Percentiles rank a stretch among this genome's conserved stretches.
phyloP scores from a whole-genome alignment of 2,329 filamentous ascomycete genomes.

The Microsporum audouinii region DNA sequence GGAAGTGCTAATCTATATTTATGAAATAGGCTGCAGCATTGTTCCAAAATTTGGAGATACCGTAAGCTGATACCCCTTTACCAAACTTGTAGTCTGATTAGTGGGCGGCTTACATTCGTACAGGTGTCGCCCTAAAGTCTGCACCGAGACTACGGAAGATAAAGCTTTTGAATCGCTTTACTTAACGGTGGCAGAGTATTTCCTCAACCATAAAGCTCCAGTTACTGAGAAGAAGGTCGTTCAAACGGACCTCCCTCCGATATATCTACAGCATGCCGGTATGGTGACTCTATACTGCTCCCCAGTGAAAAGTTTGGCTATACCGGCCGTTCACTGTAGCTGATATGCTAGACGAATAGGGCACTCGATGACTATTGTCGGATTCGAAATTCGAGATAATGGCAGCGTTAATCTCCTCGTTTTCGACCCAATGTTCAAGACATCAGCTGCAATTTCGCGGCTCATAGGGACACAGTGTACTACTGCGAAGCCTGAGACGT shows the following conservation, averaged over 20 bases:
- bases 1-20: not conserved
- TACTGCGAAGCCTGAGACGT: constrained; percentile 37
- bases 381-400: constrained; percentile 58
- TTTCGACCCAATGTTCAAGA: constrained; percentile 76
- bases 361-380: constrained; percentile 83
- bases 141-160: constrained; percentile 38
- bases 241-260: constrained; percentile 61
- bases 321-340: too few relatives aligned
- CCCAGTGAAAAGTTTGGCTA: not conserved
- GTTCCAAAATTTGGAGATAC: constrained; percentile 57
- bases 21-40: constrained; percentile 59
- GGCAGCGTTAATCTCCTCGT: constrained; percentile 62
- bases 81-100: not conserved
- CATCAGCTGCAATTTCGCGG: constrained; percentile 51
- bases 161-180: constrained; percentile 45
- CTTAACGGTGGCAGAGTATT: constrained; percentile 66
- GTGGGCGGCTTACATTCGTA: constrained; percentile 5
- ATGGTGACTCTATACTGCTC: constrained; percentile 13
- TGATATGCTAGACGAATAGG: constrained; percentile 34
- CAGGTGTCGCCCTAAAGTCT: constrained; percentile 51
- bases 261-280: constrained; percentile 82
- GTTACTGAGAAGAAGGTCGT: constrained; percentile 51
- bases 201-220: constrained; percentile 43
- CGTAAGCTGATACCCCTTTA: constrained; percentile 34
- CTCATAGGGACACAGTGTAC: constrained; percentile 39